These are phyloP conservation scores for Daldinia grandis DNA, from an alignment of 495 filamentous ascomycete genomes.

Conservation along the genomic window DNA sequence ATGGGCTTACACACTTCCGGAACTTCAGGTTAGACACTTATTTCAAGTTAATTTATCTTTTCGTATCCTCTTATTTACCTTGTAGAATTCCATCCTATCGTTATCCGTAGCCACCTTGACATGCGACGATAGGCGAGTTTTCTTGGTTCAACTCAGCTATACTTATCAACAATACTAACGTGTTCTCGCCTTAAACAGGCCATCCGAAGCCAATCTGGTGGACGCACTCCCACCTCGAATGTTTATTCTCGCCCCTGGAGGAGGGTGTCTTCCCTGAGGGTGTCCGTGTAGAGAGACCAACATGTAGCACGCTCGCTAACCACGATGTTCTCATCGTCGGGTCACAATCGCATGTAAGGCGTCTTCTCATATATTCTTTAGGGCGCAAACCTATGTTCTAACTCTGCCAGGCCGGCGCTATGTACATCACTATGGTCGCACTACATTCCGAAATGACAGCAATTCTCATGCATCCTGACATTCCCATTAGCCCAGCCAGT, in stretches of 20 bases:
- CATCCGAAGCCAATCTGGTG: conserved; percentile 45
- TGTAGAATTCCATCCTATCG: background rate
- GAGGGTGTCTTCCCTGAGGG: conserved; percentile 31
- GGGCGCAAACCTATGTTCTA: background rate
- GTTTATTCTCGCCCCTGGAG: conserved; percentile 32
- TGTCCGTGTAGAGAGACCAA: conserved; percentile 17
- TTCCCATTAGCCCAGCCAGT: conserved; percentile 32
- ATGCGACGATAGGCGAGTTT: background rate
- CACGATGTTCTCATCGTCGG: conserved; percentile 28
- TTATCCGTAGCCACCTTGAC: background rate
- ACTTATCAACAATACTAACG: background rate
- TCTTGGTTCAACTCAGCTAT: background rate
- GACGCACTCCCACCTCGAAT: conserved; percentile 39
- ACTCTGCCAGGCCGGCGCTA: conserved; percentile 28
- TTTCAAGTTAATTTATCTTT: conserved; percentile 1
- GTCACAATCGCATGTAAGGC: conserved; percentile 39
- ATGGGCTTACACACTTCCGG: conserved; percentile 44
- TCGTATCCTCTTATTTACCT: background rate
- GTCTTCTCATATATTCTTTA: background rate
- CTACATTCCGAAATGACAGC: conserved; percentile 28
- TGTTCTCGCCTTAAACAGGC: conserved; percentile 33
- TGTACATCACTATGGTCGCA: conserved; percentile 28
- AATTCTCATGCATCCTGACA: conserved; percentile 35
- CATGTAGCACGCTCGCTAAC: conserved; percentile 30
- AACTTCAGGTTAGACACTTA: conserved; percentile 33